phyloP scores from a whole-genome alignment of 768 basidiomycete species.

The Podaxis rugospora region DNA sequence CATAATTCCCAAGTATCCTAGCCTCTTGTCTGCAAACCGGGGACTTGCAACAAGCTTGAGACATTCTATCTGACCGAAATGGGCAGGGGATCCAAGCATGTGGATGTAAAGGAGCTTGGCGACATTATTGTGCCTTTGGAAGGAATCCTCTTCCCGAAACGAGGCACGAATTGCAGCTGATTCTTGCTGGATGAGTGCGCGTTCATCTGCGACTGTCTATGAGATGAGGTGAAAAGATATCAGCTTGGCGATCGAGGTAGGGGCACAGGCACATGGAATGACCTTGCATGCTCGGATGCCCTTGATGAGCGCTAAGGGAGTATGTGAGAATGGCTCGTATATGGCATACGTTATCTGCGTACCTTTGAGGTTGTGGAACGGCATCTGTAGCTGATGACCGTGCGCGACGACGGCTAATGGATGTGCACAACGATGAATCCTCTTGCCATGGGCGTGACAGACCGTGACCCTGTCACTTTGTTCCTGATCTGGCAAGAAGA shows the following conservation, averaged over 20 bases:
- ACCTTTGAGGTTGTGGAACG: constrained; percentile 88
- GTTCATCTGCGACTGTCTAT: constrained; percentile 97
- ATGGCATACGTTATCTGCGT: constrained; percentile 14
- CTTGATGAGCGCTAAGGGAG: constrained; percentile 82
- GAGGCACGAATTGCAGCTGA: constrained; percentile 95
- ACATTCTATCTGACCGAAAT: constrained; percentile 99
- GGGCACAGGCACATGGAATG: neutral
- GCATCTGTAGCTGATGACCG: constrained; percentile 38
- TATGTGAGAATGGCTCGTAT: constrained; percentile 18
- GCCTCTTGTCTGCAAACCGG: constrained; percentile 91
- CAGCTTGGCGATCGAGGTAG: constrained; percentile 9
- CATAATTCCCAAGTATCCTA: constrained; percentile 98
- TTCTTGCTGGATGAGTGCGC: constrained; percentile 94
- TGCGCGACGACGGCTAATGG: neutral
- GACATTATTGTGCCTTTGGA: constrained; percentile 93
- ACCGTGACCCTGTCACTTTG: neutral
- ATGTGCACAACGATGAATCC: neutral
- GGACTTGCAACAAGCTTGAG: constrained; percentile 92
- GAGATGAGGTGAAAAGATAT: constrained; percentile 19
- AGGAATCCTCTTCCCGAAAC: constrained; percentile 95
- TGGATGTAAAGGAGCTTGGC: constrained; percentile 98
- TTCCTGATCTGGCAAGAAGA: neutral
- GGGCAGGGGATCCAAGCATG: constrained; percentile 97
- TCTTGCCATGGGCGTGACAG: neutral
- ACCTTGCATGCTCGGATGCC: constrained; percentile 98